phyloP scores from a whole-genome alignment of 257 asterid genomes.

The Rubia yunnanensis region DNA sequence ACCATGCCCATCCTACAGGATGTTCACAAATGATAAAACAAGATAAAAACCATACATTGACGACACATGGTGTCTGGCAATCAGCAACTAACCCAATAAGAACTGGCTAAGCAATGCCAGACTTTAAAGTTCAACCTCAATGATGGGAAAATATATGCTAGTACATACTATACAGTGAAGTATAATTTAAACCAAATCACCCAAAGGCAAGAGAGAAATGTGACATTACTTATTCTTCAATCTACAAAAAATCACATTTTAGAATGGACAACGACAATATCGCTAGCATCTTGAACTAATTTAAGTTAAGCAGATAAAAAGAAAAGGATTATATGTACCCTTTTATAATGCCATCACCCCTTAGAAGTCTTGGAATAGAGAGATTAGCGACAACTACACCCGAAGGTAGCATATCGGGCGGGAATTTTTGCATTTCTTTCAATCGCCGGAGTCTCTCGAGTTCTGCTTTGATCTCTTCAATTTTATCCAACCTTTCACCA shows the following conservation, averaged over 20 bases:
- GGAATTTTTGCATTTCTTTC: constrained; percentile 59
- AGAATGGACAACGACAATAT: neutral
- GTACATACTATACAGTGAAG: neutral
- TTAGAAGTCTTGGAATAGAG: constrained; percentile 62
- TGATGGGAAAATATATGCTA: neutral
- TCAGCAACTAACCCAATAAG: neutral
- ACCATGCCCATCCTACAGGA: constrained; percentile 89
- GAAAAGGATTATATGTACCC: constrained; percentile 42
- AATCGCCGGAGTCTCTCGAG: constrained; percentile 70
- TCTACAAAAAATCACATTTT: neutral
- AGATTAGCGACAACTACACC: constrained; percentile 74
- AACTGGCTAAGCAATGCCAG: neutral
- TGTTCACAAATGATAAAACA: constrained; percentile 17
- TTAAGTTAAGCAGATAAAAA: constrained; percentile 11
- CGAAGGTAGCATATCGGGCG: constrained; percentile 55
- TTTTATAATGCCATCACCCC: constrained; percentile 89
- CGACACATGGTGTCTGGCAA: neutral
- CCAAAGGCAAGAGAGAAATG: neutral
- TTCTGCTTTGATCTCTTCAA: constrained; percentile 85
- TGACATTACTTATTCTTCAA: neutral
- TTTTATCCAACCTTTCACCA: constrained; percentile 70
- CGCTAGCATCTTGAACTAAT: constrained; percentile 1
- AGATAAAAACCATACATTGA: constrained; percentile 1
- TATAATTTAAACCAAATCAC: neutral
- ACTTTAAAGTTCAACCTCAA: neutral